Base-by-base conservation (phyloP, 1,284 basidiomycete genomes). In the Microbotryum silenes-acaulis region DNA sequence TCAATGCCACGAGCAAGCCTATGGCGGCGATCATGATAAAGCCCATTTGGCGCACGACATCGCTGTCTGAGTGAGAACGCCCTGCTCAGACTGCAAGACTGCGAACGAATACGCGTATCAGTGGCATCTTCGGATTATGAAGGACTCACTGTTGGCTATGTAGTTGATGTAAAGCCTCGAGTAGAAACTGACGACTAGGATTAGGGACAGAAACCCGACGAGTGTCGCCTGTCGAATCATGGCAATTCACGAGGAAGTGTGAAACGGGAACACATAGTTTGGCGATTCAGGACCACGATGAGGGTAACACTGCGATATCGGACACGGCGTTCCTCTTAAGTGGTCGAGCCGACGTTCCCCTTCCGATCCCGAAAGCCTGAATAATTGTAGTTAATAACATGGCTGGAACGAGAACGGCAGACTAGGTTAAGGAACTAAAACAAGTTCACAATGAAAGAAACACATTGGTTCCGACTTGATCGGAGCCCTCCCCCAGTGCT, bases 151-250 rank as follows among this genome's bases (percentile, higher is more conserved):
- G 72, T 90, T 90, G 74, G 82, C 82, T 61, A 86, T 81, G 33
- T 84, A 83, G 72, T 89, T 83, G 63, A 85, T 73, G 72, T 88
- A 89, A 1, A 87, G 86, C 2, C 79, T 79, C 57, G 82, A 77
- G 51, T 81, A 68, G 66, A 84, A 83, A 69, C 88, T 86, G 6
- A 81, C 68, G 21, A 80, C 63, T 68, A n/a, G 86, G 14, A 78
- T 75, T n/a, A n/a, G n/a, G 14, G 82, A 68, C 70, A 84, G 85
- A 33, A 83, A 79, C 18, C 78, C 69, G 21, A 88, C 72, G 31
- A 81, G 59, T 7, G 58, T 59, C 20, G 59, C 77, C 71, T 89
- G 86, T 16, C 87, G 83, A 54, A 82, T 77, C 33, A 87, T 74
- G 14, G 80, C 76, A 59, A 88, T 78, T n/a, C 74, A 75, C 9